Evolutionary conservation across 345 rosid species (phyloP).

Genomic region (Melastoma malabathricum): DNA sequence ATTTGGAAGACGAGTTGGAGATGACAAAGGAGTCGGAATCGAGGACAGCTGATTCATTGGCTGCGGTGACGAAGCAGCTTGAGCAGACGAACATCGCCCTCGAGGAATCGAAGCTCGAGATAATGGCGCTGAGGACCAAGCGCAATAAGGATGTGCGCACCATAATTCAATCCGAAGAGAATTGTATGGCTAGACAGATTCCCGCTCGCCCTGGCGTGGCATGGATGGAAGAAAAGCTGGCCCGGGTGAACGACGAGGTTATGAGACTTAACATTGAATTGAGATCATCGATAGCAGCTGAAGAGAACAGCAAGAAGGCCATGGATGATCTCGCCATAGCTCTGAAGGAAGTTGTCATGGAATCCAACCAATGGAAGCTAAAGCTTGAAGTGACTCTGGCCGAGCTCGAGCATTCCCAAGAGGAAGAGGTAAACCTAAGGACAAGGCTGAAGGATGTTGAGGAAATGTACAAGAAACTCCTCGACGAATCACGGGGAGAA

Average conservation of each 20-base stretch:
- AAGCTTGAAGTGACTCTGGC: slow-evolving; percentile 24
- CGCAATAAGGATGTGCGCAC: slow-evolving; percentile 4
- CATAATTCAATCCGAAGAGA: slow-evolving; percentile 12
- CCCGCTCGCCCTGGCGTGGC: slow-evolving; percentile 22
- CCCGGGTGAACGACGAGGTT: slow-evolving; percentile 22
- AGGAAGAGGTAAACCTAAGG: slow-evolving; percentile 22
- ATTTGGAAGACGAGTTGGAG: slow-evolving; percentile 34
- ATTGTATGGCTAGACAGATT: slow-evolving; percentile 8
- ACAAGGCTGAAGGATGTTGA: slow-evolving; percentile 18
- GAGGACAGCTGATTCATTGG: slow-evolving; percentile 26
- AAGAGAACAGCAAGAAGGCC: slow-evolving; percentile 68
- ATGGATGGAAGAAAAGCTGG: slow-evolving; percentile 14
- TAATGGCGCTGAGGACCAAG: slow-evolving; percentile 11
- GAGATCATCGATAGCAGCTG: slow-evolving; percentile 39
- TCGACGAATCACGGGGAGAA: slow-evolving; percentile 38
- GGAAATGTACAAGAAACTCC: slow-evolving; percentile 13
- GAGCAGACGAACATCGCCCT: slow-evolving; percentile 30
- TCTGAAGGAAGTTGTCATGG: slow-evolving; percentile 62
- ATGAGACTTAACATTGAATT: slow-evolving; percentile 28
- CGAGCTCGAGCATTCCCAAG: slow-evolving; percentile 28
- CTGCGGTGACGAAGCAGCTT: slow-evolving; percentile 25
- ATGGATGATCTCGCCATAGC: slow-evolving; percentile 80
- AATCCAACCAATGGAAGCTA: slow-evolving; percentile 36
- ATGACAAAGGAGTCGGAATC: slow-evolving; percentile 26
- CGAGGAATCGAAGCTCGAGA: slow-evolving; percentile 35